Evolutionary conservation across 495 filamentous ascomycete genomes (phyloP), one percentile per base, ranked within the genome.

Genomic region (Penicillium malachiteum): DNA sequence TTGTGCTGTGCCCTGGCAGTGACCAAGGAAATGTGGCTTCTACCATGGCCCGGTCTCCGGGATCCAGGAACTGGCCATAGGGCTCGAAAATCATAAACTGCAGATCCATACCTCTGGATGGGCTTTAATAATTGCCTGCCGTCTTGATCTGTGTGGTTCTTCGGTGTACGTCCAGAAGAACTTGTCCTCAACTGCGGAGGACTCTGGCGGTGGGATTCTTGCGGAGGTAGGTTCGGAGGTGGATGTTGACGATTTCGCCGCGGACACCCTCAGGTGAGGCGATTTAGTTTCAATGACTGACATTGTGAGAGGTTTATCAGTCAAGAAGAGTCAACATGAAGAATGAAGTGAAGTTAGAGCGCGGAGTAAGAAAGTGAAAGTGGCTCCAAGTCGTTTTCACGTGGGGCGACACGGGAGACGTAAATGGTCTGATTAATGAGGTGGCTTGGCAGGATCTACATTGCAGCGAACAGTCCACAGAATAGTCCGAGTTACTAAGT

Each of bases 91-190:
- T 6, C 34, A 50, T 30, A 18, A 21, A 21, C 26, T 26, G 16
- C 5, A 41, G 12, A 16, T n/a, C 40, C 54, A 26, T 48, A 96
- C 94, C 83, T 97, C 92, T 45, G 95, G 95, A 71, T 99, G 93
- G 21, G 95, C 95, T 77, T 96, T 97, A 76, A 99, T 97, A 62
- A 99, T 99, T 53, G 91, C 91, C 53, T 89, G 79, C 52, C 95
- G 81, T 64, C 95, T 76, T 39, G 94, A 93, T 55, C 91, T 83
- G 73, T 99, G 95, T 41, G 95, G 95, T 74, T 99, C 95, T 74
- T 99, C 95, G 8, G 94, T 96, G 63, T 97, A 97, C 30, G 95
- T 96, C 95, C 96, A 96, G 72, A 91, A 87, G 73, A 88, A 88
- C 39, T 77, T 71, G 58, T 87, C 81, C 10, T 80, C 69, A 26